Evolutionary conservation across 257 asterid genomes (phyloP), one percentile per base, ranked within the genome.

Genomic region (Oldenlandia corymbosa): DNA sequence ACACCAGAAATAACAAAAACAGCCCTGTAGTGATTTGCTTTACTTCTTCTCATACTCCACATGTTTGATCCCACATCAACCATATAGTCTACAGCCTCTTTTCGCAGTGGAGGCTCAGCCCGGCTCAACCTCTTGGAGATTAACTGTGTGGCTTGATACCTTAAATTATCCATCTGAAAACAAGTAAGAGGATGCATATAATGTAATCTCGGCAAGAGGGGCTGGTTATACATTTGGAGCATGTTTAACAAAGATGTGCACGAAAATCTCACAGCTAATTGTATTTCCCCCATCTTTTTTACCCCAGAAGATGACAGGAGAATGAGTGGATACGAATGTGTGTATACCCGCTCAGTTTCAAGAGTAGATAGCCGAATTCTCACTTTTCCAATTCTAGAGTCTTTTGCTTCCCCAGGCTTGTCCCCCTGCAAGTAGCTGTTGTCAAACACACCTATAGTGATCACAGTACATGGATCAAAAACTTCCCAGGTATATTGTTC

Each of bases 401-500:
- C 97, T 71, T 66, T 79, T 3, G 56, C 72, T 41, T 32, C 65
- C 26, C 77, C 94, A 18, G 43, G 76, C 45, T 56, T 66, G 49
- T 79, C 81, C 26, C 92, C 90, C 60, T 78, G 89, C 76, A 88
- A 64, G 30, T 88, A 95, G 47, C 81, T 74, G 37, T 91, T 88
- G 45, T 91, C 98, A 58, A 91, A 88, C 16, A 88, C 94, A 1
- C 88, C 86, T 3, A 91, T 73, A 0, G 96, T 84, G 45, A 91
- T 69, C 6, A 91, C 98, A 3, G 96, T 91, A 47, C 96, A 88
- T 0, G 98, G 96, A 70, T 91, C 98, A 46, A 73, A 86, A 20
- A 91, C 91, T 60, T 91, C 98, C 96, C 96, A 91, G 0, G 95
- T 91, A 76, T 91, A 91, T 32, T 91, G 98, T 60, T 91, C 95